Percentiles rank a stretch among this genome's conserved stretches.
Evolutionary conservation across 169 alveolate species (phyloP).

Genomic region (Eimeria necatrix): DNA sequence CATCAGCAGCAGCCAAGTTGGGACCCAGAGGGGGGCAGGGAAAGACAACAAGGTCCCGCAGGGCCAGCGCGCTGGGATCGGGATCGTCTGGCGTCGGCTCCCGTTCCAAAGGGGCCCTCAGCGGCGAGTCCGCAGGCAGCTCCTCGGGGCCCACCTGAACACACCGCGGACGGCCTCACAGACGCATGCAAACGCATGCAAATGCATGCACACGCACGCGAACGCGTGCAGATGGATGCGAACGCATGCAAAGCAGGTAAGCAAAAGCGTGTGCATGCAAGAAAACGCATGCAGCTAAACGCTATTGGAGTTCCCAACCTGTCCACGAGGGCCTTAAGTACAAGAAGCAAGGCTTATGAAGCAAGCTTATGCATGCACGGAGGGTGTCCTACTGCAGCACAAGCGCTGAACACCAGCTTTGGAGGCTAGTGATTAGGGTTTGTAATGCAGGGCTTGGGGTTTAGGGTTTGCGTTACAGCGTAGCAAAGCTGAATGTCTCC

Average conservation of each 20-base stretch:
- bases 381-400: neutral
- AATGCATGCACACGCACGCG: no score
- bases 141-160: neutral
- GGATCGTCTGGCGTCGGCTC: constrained; percentile 4
- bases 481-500: constrained; percentile 89
- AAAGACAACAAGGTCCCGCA: constrained; percentile 88
- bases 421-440: no score
- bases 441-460: no score
- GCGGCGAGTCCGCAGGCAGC: neutral
- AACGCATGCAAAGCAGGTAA: no score
- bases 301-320: no score
- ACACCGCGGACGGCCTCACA: neutral
- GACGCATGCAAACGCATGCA: neutral
- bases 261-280: no score
- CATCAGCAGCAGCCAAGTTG: neutral
- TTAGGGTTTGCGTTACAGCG: constrained; percentile 75
- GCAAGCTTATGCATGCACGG: neutral
- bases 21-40: constrained; percentile 72
- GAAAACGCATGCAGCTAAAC: no score
- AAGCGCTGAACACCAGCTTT: neutral
- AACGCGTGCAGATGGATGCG: no score
- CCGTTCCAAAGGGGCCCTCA: neutral
- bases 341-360: neutral
- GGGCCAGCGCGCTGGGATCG: constrained; percentile 82
- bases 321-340: neutral